phyloP scores from a whole-genome alignment of 2,329 filamentous ascomycete genomes.

The Ophiostoma perfectum region DNA sequence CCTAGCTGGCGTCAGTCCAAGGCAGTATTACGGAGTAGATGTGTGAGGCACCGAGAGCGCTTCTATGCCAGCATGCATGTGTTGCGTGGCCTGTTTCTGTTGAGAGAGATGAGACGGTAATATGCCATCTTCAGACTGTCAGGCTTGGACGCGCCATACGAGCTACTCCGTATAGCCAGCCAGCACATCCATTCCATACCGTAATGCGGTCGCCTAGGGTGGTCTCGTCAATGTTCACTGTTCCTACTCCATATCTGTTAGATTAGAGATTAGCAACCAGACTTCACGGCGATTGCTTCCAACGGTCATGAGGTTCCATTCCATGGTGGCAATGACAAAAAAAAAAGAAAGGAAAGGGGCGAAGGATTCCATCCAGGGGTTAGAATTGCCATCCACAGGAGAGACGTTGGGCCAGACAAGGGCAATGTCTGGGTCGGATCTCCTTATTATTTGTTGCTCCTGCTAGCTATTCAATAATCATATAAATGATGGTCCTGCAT shows the following conservation, averaged over 20 bases:
- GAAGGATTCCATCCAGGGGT: constrained; percentile 3
- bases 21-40: background rate
- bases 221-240: no score
- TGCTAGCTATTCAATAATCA: background rate
- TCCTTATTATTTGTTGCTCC: background rate
- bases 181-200: background rate
- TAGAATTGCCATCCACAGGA: background rate
- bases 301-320: constrained; percentile 9
- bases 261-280: no score
- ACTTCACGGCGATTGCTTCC: background rate
- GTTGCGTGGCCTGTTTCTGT: constrained; percentile 4
- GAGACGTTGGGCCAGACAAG: background rate
- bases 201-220: background rate
- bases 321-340: background rate
- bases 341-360: background rate
- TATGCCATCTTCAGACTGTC: background rate
- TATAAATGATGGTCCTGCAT: no score
- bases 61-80: background rate
- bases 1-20: background rate
- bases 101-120: background rate
- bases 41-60: background rate
- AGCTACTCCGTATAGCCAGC: background rate
- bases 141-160: no score
- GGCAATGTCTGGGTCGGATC: background rate
- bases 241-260: background rate